Percentiles rank a stretch among this genome's conserved stretches.
These are phyloP conservation scores for Huntiella savannae DNA, from an alignment of 2,329 filamentous ascomycete species.

Conservation along the genomic window DNA sequence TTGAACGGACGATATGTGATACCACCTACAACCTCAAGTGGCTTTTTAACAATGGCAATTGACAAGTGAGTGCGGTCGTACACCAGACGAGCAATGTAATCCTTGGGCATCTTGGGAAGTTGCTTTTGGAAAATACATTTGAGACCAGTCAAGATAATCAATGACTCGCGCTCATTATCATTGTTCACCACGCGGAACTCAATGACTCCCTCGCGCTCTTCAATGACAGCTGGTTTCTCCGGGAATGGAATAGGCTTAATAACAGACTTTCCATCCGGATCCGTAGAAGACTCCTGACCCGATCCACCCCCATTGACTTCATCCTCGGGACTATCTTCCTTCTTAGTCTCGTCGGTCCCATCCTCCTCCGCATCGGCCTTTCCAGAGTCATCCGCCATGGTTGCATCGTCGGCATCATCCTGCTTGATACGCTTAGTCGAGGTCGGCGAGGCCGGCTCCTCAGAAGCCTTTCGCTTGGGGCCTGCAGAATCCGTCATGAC, in stretches of 20 bases:
- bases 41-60: constrained; percentile 94
- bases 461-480: constrained; percentile 54
- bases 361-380: constrained; percentile 5
- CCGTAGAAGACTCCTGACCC: not conserved
- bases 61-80: constrained; percentile 94
- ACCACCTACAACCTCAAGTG: constrained; percentile 84
- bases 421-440: constrained; percentile 48
- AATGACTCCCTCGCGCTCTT: constrained; percentile 86
- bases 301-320: constrained; percentile 13
- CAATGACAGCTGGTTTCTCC: constrained; percentile 83
- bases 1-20: constrained; percentile 95
- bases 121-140: constrained; percentile 99
- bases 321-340: constrained; percentile 14
- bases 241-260: constrained; percentile 63
- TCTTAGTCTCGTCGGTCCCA: constrained; percentile 9
- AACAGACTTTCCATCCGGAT: not conserved
- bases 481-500: constrained; percentile 18
- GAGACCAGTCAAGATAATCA: constrained; percentile 84
- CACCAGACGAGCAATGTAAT: constrained; percentile 92
- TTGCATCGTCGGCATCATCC: constrained; percentile 13
- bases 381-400: not conserved
- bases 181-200: constrained; percentile 98
- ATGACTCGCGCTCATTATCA: constrained; percentile 68
- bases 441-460: constrained; percentile 42
- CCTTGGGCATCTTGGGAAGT: constrained; percentile 96